Conservation (phyloP, 2,329 filamentous ascomycete species). For the Chaetomiaceae sp. region DNA sequence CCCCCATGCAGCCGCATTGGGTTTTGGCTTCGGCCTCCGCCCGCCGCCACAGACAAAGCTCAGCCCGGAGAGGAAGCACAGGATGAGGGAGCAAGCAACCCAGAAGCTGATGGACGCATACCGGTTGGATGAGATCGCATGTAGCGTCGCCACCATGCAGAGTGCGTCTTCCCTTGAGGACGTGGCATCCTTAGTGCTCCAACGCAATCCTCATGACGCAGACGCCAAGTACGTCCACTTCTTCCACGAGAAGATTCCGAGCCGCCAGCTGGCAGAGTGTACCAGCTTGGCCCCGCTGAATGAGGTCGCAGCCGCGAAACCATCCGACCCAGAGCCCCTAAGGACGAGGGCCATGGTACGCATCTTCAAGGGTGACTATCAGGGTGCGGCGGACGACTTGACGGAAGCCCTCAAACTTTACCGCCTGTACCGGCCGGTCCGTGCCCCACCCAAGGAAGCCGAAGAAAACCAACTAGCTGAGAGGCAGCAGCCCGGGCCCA, state of each 20-base stretch:
- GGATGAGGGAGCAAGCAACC: conserved; percentile 76
- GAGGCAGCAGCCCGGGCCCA: conserved; percentile 29
- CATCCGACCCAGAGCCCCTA: conserved; percentile 61
- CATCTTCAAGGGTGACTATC: conserved; percentile 70
- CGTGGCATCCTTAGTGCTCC: conserved; percentile 67
- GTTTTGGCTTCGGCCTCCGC: conserved; percentile 49
- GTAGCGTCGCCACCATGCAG: conserved; percentile 80
- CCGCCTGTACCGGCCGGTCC: conserved; percentile 51
- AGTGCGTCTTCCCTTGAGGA: conserved; percentile 72
- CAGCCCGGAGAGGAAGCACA: conserved; percentile 70
- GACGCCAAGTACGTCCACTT: conserved; percentile 89
- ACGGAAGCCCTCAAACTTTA: conserved; percentile 58
- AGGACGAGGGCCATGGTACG: conserved; percentile 71
- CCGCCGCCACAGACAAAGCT: conserved; percentile 58
- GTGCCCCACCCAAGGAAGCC: conserved; percentile 38
- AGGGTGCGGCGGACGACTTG: conserved; percentile 66
- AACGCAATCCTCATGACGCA: conserved; percentile 60
- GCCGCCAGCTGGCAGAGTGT: conserved; percentile 65
- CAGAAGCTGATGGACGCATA: conserved; percentile 75
- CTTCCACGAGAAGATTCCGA: conserved; percentile 86
- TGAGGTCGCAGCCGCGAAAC: conserved; percentile 61
- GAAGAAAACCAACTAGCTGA: conserved; percentile 45
- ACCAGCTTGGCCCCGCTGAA: conserved; percentile 64
- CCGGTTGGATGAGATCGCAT: conserved; percentile 75
- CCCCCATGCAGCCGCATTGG: conserved; percentile 38